phyloP scores from a whole-genome alignment of 163 green algal genomes.

The Chlorella variabilis region DNA sequence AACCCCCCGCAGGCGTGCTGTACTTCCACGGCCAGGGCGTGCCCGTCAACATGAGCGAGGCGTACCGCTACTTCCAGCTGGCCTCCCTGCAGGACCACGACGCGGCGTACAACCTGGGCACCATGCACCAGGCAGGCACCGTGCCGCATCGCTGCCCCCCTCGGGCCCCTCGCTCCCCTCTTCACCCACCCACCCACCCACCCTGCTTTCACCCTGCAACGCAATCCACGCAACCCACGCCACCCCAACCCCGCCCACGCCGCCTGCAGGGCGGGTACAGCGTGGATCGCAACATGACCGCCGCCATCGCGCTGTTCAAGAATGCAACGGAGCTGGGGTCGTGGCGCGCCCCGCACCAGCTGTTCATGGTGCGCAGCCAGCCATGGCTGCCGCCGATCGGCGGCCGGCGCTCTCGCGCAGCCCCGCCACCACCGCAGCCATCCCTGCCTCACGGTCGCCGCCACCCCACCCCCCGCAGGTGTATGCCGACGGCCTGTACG shows the following conservation, averaged over 20 bases:
- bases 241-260: too few species aligned
- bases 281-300: conserved; percentile 55
- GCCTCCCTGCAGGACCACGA: conserved; percentile 54
- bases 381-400: not conserved
- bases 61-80: conserved; percentile 50
- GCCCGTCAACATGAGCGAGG: conserved; percentile 52
- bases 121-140: conserved; percentile 69
- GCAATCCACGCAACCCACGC: too few species aligned
- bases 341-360: conserved; percentile 62
- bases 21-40: conserved; percentile 42
- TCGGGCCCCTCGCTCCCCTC: too few species aligned
- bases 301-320: conserved; percentile 51
- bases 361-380: conserved; percentile 36
- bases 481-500: conserved; percentile 22
- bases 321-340: conserved; percentile 49
- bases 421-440: too few species aligned
- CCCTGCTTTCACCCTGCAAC: too few species aligned
- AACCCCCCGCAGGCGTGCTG: conserved; percentile 5
- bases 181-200: too few species aligned
- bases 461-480: conserved; percentile 24
- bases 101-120: conserved; percentile 67
- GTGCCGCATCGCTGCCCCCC: not conserved
- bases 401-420: not conserved
- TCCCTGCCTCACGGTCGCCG: not conserved
- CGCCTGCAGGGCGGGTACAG: conserved; percentile 34